Base-by-base conservation (phyloP, 345 rosid species). In the Boechera retrofracta region DNA sequence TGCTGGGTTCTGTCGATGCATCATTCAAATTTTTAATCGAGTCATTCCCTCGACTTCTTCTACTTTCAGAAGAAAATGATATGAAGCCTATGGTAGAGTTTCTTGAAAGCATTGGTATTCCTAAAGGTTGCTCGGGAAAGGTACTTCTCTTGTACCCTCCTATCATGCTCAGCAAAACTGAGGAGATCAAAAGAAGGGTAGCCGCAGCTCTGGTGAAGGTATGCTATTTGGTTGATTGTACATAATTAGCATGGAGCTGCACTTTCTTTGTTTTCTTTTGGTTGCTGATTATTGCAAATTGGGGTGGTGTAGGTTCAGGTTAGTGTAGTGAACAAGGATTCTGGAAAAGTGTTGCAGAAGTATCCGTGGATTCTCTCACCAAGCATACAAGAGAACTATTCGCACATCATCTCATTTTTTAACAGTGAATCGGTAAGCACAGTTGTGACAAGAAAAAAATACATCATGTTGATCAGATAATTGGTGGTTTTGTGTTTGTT, bases 341-440 rank as follows among this genome's bases (percentile, higher is more conserved):
- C 87, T 63, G 92, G 91, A 29, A 87, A 85, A 79, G 72, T 94
- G 70, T 67, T 94, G 80, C 24, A 83, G 39, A 91, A 90, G 74
- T 91, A 90, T 84, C 98, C 97, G 10, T 91, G 97, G 97, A 79
- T 94, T 59, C 87, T 91, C 62, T 90, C 95, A 24, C 44, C 87
- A 0, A 81, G 91, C 71, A 70, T 91, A 72, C 94, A 84, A 80
- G 83, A 83, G 57, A 89, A 94, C 61, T 88, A 85, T 26, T 67
- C 83, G 13, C 80, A 80, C 54, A 80, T 91, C 9, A 59, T 86
- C 78, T 82, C 79, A 15, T 76, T 85, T 49, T 80, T 88, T 70
- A 77, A 84, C 56, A 78, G 73, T 83, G 87, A 87, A 82, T 89
- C 85, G 89, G 98, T 94, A 87, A 56, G 74, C 31, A 47, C n/a